Evolutionary conservation across 352 stramenopile species (phyloP).

Genomic region (Phytophthora pisi): DNA sequence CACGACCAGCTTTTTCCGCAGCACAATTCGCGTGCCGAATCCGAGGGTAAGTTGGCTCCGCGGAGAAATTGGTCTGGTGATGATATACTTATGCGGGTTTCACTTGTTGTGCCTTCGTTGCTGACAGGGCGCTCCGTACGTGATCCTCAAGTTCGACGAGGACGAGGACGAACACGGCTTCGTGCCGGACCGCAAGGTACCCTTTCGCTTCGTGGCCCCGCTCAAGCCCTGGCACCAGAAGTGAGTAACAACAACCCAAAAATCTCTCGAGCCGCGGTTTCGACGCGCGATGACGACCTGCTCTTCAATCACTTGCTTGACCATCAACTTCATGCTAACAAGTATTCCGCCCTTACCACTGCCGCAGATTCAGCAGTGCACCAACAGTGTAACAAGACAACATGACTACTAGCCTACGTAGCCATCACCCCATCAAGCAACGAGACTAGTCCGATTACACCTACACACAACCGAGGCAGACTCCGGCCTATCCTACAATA

Average conservation of each 20-base stretch:
- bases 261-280: no score
- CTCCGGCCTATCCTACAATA: no score
- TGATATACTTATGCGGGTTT: slow-evolving; percentile 10
- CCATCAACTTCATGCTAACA: slow-evolving; percentile 2
- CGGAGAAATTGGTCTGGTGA: neutral
- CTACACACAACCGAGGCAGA: no score
- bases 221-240: slow-evolving; percentile 62
- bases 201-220: slow-evolving; percentile 94
- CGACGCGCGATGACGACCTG: neutral
- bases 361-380: slow-evolving; percentile 16
- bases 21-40: slow-evolving; percentile 91
- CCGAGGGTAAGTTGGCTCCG: slow-evolving; percentile 55
- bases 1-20: slow-evolving; percentile 97
- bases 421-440: no score
- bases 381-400: slow-evolving; percentile 39
- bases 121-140: slow-evolving; percentile 80
- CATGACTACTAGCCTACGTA: neutral
- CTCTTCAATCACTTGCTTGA: neutral
- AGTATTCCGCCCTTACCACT: slow-evolving; percentile 6
- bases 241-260: slow-evolving; percentile 8
- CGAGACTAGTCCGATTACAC: no score
- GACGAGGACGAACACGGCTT: slow-evolving; percentile 93
- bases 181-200: slow-evolving; percentile 93
- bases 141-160: slow-evolving; percentile 98
- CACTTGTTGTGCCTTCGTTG: slow-evolving; percentile 5